Percentiles rank a stretch among this genome's conserved stretches.
Evolutionary conservation across 176 grass and related monocot genomes (phyloP).

Genomic region (Otatea glauca): DNA sequence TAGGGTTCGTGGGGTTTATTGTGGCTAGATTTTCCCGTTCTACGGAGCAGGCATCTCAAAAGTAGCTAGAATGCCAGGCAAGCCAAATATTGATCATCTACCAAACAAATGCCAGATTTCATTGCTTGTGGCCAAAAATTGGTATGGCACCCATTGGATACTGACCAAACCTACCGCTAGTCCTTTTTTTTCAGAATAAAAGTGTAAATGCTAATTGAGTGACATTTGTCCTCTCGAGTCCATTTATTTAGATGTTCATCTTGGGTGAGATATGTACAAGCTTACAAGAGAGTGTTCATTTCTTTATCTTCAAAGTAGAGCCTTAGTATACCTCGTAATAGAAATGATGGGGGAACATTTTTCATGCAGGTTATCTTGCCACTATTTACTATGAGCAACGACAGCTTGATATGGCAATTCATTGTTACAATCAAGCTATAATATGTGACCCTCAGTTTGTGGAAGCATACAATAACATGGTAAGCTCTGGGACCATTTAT

Average conservation of each 20-base stretch:
- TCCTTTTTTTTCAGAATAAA: too few species aligned
- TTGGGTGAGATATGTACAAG: conserved; percentile 50
- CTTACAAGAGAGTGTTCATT: conserved; percentile 61
- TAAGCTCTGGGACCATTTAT: conserved; percentile 15
- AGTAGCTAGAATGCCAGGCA: too few species aligned
- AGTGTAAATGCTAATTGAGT: conserved; percentile 39
- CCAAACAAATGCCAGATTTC: too few species aligned
- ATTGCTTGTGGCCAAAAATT: too few species aligned
- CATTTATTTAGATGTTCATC: conserved; percentile 58
- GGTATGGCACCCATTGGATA: too few species aligned
- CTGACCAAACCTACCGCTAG: too few species aligned
- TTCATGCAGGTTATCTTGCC: conserved; percentile 90
- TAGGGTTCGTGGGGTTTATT: too few species aligned
- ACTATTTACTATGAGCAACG: conserved; percentile 86
- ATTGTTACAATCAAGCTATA: conserved; percentile 81
- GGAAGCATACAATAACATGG: conserved; percentile 92
- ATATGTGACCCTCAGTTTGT: conserved; percentile 66
- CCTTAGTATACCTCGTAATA: conserved; percentile 54
- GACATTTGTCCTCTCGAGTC: conserved; percentile 37
- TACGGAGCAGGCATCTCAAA: too few species aligned
- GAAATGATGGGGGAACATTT: conserved; percentile 69
- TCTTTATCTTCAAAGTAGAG: conserved; percentile 60
- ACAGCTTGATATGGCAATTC: conserved; percentile 84
- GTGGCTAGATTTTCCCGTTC: too few species aligned
- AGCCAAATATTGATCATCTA: too few species aligned